Conservation (phyloP, 306 rosid genomes). For the peach (Prunus persica) region DNA sequence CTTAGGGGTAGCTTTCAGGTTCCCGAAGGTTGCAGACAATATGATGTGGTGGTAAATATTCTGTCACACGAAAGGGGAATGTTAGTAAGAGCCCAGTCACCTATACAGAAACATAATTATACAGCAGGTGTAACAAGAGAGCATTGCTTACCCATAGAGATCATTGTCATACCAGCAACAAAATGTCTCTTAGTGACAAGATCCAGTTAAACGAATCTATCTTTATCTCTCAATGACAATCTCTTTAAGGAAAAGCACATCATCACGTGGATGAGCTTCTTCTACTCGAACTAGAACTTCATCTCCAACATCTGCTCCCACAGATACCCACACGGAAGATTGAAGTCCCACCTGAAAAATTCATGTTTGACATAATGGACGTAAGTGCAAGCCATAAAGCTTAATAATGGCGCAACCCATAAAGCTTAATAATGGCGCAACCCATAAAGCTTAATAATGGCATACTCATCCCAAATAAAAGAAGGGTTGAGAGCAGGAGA, state of each 20-base stretch:
- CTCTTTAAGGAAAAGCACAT: conserved; percentile 69
- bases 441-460: background rate
- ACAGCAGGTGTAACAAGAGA: background rate
- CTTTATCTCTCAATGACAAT: conserved; percentile 33
- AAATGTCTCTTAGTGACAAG: background rate
- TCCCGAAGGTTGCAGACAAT: background rate
- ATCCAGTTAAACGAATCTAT: conserved; percentile 11
- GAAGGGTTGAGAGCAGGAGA: background rate
- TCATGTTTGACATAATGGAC: background rate
- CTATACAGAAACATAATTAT: background rate
- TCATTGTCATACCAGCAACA: background rate
- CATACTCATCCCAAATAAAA: background rate
- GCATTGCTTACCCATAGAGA: conserved; percentile 20
- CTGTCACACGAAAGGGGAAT: background rate
- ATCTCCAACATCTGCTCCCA: conserved; percentile 74
- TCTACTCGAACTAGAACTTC: conserved; percentile 75
- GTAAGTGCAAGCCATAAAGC: background rate
- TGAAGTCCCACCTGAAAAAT: conserved; percentile 81
- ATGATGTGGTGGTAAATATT: background rate
- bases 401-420: background rate
- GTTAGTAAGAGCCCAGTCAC: background rate
- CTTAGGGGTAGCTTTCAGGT: background rate
- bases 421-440: background rate
- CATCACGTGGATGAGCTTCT: conserved; percentile 90
- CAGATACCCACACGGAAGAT: conserved; percentile 70